Evolutionary conservation across 768 basidiomycete genomes (phyloP).

Genomic region (Kwoniella dendrophila): DNA sequence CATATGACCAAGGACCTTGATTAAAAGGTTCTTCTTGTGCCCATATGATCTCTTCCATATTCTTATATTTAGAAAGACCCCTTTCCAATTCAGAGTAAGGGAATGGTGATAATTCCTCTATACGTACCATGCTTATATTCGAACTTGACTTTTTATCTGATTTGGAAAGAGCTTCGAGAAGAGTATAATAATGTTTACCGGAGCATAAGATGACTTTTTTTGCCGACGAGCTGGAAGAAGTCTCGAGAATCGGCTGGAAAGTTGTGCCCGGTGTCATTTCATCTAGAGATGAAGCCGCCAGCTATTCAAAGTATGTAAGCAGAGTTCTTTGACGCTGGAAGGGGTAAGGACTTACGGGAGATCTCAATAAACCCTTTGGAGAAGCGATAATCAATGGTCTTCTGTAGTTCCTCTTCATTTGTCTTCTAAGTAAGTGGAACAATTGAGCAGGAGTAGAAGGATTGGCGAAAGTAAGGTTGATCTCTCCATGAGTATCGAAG

Average conservation of each 20-base stretch:
- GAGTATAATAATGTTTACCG: constrained; percentile 87
- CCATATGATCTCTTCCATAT: constrained; percentile 61
- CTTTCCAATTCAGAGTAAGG: constrained; percentile 66
- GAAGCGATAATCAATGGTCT: constrained; percentile 82
- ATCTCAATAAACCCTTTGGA: constrained; percentile 78
- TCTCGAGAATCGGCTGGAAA: constrained; percentile 71
- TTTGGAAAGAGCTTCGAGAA: constrained; percentile 50
- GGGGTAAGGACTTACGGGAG: constrained; percentile 63
- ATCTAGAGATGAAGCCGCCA: constrained; percentile 68
- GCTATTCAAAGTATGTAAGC: constrained; percentile 58
- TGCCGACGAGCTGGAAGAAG: constrained; percentile 51
- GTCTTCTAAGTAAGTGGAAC: constrained; percentile 87
- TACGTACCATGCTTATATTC: constrained; percentile 69
- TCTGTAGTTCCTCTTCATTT: constrained; percentile 79
- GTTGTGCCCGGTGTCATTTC: constrained; percentile 66
- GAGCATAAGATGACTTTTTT: constrained; percentile 72
- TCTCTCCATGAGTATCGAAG: constrained; percentile 57
- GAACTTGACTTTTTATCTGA: constrained; percentile 58
- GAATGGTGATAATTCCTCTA: constrained; percentile 88
- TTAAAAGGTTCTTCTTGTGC: constrained; percentile 87
- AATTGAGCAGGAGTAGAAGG: constrained; percentile 89
- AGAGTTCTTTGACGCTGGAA: neutral
- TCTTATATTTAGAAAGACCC: constrained; percentile 60
- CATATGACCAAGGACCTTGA: constrained; percentile 78
- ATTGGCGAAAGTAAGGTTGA: constrained; percentile 83